A percentile compares a stretch with the other conserved stretches of the same genome.
phyloP scores from a whole-genome alignment of 2,329 filamentous ascomycete genomes.

The Colletotrichum cordylinicola region DNA sequence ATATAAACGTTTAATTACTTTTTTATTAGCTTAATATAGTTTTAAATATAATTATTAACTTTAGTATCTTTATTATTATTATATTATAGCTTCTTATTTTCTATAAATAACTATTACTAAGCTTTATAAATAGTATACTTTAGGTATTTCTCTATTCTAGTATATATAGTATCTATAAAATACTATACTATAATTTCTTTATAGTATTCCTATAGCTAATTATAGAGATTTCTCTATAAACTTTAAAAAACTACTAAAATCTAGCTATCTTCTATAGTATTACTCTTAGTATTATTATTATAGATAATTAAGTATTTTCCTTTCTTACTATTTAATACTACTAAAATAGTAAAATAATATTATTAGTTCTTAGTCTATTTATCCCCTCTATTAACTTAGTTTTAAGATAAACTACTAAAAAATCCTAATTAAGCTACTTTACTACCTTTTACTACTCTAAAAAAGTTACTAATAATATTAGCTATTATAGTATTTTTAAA shows the following conservation, averaged over 20 bases:
- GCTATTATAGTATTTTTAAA: not conserved
- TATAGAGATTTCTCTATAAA: not conserved
- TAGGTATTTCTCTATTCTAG: not conserved
- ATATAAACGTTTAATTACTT: not conserved
- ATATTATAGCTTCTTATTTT: not conserved
- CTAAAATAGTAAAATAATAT: not conserved
- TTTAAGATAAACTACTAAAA: not conserved
- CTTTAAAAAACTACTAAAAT: not conserved
- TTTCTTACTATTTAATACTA: not conserved
- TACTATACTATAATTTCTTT: not conserved
- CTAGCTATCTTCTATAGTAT: not conserved
- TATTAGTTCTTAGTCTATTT: not conserved
- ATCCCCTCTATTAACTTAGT: not conserved
- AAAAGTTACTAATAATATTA: not conserved
- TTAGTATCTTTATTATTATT: too few species aligned
- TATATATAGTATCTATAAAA: not conserved
- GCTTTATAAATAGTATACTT: not conserved
- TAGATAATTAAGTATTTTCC: not conserved
- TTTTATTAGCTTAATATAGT: not conserved
- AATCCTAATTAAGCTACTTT: not conserved
- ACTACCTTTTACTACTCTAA: rapidly evolving
- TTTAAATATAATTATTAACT: too few species aligned
- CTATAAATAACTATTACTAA: not conserved
- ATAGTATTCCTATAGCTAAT: not conserved
- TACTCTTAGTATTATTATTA: not conserved